Base-by-base conservation (phyloP, 129 eudicot genomes). In the Helichrysum umbraculigerum region DNA sequence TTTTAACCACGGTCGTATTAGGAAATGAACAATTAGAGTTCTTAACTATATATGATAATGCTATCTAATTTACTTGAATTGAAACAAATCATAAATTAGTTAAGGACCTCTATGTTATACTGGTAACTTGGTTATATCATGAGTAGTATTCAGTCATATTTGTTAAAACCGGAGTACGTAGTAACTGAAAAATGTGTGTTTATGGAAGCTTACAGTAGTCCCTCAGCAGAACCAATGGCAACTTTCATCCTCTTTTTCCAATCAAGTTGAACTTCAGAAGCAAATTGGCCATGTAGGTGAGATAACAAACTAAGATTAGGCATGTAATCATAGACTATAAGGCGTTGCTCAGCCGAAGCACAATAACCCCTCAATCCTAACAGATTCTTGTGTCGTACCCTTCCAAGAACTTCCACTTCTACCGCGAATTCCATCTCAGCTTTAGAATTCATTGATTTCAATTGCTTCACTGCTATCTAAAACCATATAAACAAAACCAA, bases 381-480 rank as follows among this genome's bases (percentile, higher is more conserved):
- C 62, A 91, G 75, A 73, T 91, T 91, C 81, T 91, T 87, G 86
- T 91, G 97, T 52, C 92, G 83, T 16, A 89, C 97, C 82, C 96
- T 83, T 56, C 92, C 97, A 10, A 91, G 85, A 47, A 91, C 96
- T 88, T 91, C 97, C 1, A 91, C 97, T 85, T 91, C 97, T 11
- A 91, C 95, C 0, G 97, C 95, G 52, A 91, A 91, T 78, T 91
- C 96, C 97, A 91, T 89, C 74, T 91, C 97, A 0, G 97, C 97
- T 79, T 91, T 91, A 5, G 95, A 83, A n/a, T 83, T 91, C 97
- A 87, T 85, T 1, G 97, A 83, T 68, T 91, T 91, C 86, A 91
- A 57, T 42, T 87, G 89, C 89, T 91, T 91, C 17, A 91, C 97
- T 7, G 97, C 96, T 32, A 91, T 91, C 97, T 91, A 85, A 85